A percentile compares a stretch with the other conserved stretches of the same genome.
phyloP scores from a whole-genome alignment of 306 rosid species.

The Cucumis melo region DNA sequence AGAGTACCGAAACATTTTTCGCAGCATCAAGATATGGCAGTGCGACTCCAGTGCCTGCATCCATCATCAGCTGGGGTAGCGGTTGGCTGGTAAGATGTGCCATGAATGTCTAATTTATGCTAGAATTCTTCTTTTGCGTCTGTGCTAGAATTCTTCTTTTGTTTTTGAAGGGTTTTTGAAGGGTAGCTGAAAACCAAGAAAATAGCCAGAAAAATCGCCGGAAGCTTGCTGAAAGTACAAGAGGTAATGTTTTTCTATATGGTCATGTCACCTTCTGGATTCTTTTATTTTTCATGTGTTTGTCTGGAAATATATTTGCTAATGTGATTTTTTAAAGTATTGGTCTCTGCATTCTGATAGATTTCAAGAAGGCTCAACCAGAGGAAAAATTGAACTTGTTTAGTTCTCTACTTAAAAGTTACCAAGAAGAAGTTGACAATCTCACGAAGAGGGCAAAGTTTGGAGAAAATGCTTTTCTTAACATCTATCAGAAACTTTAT shows the following conservation, averaged over 20 bases:
- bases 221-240: constrained; percentile 91
- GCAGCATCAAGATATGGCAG: too few species aligned
- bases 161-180: too few species aligned
- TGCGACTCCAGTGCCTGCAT: too few species aligned
- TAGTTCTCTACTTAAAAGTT: constrained; percentile 69
- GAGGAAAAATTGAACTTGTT: constrained; percentile 73
- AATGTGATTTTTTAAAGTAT: neutral
- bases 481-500: constrained; percentile 84
- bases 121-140: too few species aligned
- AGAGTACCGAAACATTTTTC: too few species aligned
- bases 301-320: neutral
- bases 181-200: constrained; percentile 90
- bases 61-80: too few species aligned
- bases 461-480: constrained; percentile 97
- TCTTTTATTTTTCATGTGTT: neutral
- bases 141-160: too few species aligned
- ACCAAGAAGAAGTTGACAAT: constrained; percentile 95
- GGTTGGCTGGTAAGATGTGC: too few species aligned
- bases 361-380: constrained; percentile 70
- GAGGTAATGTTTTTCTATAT: constrained; percentile 31
- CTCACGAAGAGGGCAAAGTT: constrained; percentile 88
- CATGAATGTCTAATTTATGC: too few species aligned
- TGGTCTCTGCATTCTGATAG: constrained; percentile 23
- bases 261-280: neutral
- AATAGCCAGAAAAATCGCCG: constrained; percentile 95